phyloP scores from a whole-genome alignment of 176 grass and related monocot genomes.

The Carex littledalei region DNA sequence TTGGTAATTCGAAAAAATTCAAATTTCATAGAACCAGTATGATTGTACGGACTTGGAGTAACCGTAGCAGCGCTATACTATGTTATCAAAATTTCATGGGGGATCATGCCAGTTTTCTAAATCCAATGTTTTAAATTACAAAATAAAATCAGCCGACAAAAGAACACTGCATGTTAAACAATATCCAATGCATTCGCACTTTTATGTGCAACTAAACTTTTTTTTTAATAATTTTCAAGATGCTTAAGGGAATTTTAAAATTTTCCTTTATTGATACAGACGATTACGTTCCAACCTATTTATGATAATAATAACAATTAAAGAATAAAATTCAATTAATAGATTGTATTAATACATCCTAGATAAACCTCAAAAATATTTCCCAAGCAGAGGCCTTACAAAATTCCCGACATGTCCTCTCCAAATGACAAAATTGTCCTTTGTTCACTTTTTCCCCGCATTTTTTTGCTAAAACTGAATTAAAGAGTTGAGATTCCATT shows the following conservation, averaged over 20 bases:
- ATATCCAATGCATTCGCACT: neutral
- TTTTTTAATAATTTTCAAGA: no score
- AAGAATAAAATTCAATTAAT: no score
- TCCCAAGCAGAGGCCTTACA: neutral
- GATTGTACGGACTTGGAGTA: neutral
- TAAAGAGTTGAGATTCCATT: neutral
- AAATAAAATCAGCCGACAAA: neutral
- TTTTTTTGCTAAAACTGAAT: neutral
- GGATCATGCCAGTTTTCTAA: no score
- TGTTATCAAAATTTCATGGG: no score
- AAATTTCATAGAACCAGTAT: neutral
- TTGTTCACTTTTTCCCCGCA: neutral
- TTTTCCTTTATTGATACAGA: no score
- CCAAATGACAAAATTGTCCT: neutral
- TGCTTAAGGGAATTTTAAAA: no score
- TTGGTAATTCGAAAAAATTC: neutral
- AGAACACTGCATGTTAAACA: neutral
- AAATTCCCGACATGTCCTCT: neutral
- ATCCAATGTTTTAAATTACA: neutral
- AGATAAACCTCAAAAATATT: neutral
- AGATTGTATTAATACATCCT: no score
- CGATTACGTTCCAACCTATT: neutral
- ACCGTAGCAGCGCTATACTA: no score
- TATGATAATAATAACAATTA: no score
- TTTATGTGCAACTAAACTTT: neutral